phyloP scores from a whole-genome alignment of 345 rosid species.

The Salix purpurea region DNA sequence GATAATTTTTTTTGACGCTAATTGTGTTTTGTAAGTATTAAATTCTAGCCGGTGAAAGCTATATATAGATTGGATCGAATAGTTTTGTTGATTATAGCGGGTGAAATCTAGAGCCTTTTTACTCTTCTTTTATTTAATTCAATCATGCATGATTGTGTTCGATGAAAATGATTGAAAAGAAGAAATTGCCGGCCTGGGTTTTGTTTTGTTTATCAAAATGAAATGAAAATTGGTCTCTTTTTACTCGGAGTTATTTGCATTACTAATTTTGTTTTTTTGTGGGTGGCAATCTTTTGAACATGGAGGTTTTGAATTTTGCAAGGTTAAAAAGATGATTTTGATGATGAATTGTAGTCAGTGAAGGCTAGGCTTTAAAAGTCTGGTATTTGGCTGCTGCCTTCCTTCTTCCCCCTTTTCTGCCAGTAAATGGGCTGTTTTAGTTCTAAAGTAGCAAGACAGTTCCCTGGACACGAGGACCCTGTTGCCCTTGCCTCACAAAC shows the following conservation, averaged over 20 bases:
- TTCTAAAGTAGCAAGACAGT: constrained; percentile 61
- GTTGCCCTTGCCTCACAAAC: constrained; percentile 81
- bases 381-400: not conserved
- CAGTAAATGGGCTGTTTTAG: constrained; percentile 94
- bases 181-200: not conserved
- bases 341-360: constrained; percentile 17
- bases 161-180: not conserved
- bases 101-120: not conserved
- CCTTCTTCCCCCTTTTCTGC: constrained; percentile 6
- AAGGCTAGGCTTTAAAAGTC: constrained; percentile 11
- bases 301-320: constrained; percentile 7
- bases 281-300: constrained; percentile 3
- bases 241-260: not conserved
- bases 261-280: not conserved
- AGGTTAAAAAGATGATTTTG: constrained; percentile 26
- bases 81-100: not conserved
- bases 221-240: not conserved
- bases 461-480: constrained; percentile 87
- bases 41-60: not conserved
- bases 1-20: not conserved
- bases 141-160: not conserved
- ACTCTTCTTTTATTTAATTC: not conserved
- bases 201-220: not conserved
- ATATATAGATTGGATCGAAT: not conserved
- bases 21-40: not conserved